Percentiles rank a stretch among this genome's conserved stretches.
These are phyloP conservation scores for Umbellularia californica DNA, from an alignment of 164 flowering plant genomes.

Conservation along the genomic window DNA sequence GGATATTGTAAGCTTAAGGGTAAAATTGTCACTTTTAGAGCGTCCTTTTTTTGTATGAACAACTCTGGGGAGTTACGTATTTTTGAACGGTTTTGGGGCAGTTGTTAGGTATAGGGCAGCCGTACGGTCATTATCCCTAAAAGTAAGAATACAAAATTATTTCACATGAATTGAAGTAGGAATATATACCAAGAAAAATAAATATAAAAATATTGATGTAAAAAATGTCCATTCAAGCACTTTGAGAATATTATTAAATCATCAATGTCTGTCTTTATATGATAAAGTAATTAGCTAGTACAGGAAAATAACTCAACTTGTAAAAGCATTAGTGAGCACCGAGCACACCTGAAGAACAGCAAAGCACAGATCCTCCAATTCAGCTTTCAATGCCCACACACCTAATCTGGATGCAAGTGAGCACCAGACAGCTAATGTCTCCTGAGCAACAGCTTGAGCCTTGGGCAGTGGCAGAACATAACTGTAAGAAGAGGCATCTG, in stretches of 20 bases:
- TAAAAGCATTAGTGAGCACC: constrained; percentile 3
- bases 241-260: too few species aligned
- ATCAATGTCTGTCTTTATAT: not conserved
- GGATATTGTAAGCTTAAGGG: too few species aligned
- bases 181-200: not conserved
- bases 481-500: constrained; percentile 29
- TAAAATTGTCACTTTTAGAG: too few species aligned
- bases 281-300: not conserved
- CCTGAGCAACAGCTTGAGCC: constrained; percentile 94
- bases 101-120: too few species aligned
- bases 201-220: not conserved
- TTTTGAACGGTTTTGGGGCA: too few species aligned
- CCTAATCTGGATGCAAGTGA: constrained; percentile 97
- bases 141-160: too few species aligned
- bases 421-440: constrained; percentile 90
- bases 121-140: too few species aligned
- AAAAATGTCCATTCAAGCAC: not conserved
- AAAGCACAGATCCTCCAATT: constrained; percentile 92
- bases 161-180: not conserved
- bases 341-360: constrained; percentile 83
- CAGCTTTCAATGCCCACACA: constrained; percentile 94
- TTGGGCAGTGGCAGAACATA: constrained; percentile 71
- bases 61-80: too few species aligned
- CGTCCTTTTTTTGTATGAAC: too few species aligned
- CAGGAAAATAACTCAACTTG: not conserved